Conservation (phyloP, 1,284 basidiomycete genomes). For the Cutaneotrichosporon sp. region DNA sequence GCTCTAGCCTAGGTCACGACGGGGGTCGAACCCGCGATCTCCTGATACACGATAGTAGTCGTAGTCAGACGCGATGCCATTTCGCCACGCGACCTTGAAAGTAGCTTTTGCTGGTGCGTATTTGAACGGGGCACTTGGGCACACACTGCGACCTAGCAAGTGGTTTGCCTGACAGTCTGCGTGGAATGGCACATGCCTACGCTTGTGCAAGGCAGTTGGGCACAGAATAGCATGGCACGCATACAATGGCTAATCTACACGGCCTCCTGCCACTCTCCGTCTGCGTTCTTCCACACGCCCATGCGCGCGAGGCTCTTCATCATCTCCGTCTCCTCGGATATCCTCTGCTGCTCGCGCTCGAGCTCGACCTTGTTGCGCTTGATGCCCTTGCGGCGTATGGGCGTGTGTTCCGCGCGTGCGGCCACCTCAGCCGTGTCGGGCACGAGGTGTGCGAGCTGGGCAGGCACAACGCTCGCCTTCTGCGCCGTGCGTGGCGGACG, state of each 20-base stretch:
- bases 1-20: too few relatives aligned
- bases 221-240: too few relatives aligned
- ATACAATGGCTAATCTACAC: background rate
- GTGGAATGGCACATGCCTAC: too few relatives aligned
- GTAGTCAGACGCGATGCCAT: constrained; percentile 14
- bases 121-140: too few relatives aligned
- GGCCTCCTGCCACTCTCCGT: constrained; percentile 1
- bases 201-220: too few relatives aligned
- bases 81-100: constrained; percentile 10
- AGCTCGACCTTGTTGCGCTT: constrained; percentile 23
- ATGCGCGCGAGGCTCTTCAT: constrained; percentile 19
- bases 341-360: constrained; percentile 19
- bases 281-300: constrained; percentile 12
- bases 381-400: constrained; percentile 23
- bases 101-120: too few relatives aligned
- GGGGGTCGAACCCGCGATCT: too few relatives aligned
- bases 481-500: constrained; percentile 16
- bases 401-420: constrained; percentile 13
- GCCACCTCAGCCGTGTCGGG: constrained; percentile 13
- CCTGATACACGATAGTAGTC: background rate
- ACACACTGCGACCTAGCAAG: too few relatives aligned
- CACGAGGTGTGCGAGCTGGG: constrained; percentile 17
- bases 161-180: too few relatives aligned
- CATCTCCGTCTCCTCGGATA: constrained; percentile 24
- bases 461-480: constrained; percentile 15